phyloP scores from a whole-genome alignment of 768 basidiomycete species.

The Cyclocybe cylindracea region DNA sequence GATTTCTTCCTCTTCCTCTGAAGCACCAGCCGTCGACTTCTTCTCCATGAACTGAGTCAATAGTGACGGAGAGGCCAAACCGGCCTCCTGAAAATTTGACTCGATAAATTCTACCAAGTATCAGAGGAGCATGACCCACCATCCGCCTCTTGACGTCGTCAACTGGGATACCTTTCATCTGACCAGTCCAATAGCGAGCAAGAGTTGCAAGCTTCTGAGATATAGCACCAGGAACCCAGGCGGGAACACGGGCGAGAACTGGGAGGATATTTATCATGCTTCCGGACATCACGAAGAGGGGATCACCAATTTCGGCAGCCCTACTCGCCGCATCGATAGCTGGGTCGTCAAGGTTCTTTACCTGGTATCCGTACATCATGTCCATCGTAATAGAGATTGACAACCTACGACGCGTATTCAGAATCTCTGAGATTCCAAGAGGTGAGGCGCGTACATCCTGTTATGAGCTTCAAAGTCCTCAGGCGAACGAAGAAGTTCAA shows the following conservation, averaged over 20 bases:
- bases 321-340: constrained; percentile 13
- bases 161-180: constrained; percentile 14
- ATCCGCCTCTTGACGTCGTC: constrained; percentile 2
- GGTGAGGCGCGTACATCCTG: neutral
- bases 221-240: constrained; percentile 14
- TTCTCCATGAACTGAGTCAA: constrained; percentile 5
- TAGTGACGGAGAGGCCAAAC: constrained; percentile 7
- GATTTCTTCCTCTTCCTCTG: constrained; percentile 5
- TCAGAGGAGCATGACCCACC: neutral
- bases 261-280: constrained; percentile 13
- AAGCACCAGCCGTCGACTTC: neutral
- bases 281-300: constrained; percentile 7
- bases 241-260: constrained; percentile 10
- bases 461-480: constrained; percentile 5
- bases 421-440: neutral
- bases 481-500: constrained; percentile 18
- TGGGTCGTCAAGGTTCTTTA: constrained; percentile 13
- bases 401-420: neutral
- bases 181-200: neutral
- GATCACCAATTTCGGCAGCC: neutral
- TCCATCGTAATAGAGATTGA: constrained; percentile 13
- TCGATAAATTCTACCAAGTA: too few relatives aligned
- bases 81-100: constrained; percentile 1
- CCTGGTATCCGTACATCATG: constrained; percentile 18
- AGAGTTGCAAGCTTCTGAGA: constrained; percentile 4